phyloP scores from a whole-genome alignment of 2,329 filamentous ascomycete genomes.

The Penicillium fuscoglaucum region DNA sequence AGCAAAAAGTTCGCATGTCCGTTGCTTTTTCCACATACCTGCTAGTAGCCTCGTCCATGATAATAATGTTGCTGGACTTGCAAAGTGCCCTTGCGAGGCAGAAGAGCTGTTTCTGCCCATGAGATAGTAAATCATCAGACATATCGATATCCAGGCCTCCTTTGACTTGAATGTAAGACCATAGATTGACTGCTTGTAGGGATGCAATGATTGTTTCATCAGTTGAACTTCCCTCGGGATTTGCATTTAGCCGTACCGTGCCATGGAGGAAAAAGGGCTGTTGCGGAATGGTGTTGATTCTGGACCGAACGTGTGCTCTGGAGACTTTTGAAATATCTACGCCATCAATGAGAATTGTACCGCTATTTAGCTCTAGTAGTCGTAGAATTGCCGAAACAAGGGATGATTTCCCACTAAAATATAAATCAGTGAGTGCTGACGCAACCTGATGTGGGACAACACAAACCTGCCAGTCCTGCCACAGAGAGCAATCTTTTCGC shows the following conservation, averaged over 20 bases:
- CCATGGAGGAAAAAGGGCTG: conserved; percentile 31
- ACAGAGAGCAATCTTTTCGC: conserved; percentile 34
- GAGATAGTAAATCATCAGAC: conserved; percentile 44
- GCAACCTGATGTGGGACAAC: background rate
- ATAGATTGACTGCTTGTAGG: conserved; percentile 30
- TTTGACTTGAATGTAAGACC: conserved; percentile 29
- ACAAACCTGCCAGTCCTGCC: conserved; percentile 33
- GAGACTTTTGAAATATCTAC: conserved; percentile 27
- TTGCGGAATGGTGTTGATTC: conserved; percentile 33
- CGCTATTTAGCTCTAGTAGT: conserved; percentile 30
- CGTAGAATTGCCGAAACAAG: conserved; percentile 31
- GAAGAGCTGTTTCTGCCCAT: conserved; percentile 61
- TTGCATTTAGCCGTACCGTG: conserved; percentile 20
- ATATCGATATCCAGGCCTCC: conserved; percentile 30
- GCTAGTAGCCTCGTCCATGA: conserved; percentile 28
- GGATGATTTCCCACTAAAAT: conserved; percentile 31
- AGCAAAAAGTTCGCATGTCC: background rate
- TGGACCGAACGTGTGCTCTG: conserved; percentile 24
- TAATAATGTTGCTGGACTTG: conserved; percentile 30
- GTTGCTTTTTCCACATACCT: conserved; percentile 11
- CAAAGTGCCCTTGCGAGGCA: conserved; percentile 58
- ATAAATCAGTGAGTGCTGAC: background rate
- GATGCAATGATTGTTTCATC: conserved; percentile 28
- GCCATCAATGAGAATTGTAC: conserved; percentile 30
- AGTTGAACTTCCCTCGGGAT: conserved; percentile 11